Base-by-base conservation (phyloP, 2,329 filamentous ascomycete species). In the Ampelomyces quisqualis region DNA sequence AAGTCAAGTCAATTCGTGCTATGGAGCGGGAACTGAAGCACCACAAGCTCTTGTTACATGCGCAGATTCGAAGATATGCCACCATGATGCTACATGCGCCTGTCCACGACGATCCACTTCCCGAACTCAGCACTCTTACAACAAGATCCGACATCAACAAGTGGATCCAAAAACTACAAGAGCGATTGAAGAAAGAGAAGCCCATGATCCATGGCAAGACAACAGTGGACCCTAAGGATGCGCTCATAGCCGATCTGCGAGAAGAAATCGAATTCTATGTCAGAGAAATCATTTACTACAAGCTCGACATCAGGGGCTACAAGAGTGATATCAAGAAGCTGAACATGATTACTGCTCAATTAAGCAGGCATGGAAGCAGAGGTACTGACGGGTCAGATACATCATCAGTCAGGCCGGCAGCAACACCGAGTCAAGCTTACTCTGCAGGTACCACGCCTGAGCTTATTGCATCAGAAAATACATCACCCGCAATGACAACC, bases 271-370 rank as follows among this genome's bases (percentile, higher is more conserved):
- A 68, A 19, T 68, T 70, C 45, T 72, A 73, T 38, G 60, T 75
- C 22, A 56, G 69, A n/a, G 73, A 76, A 33, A 74, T 74, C 38
- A 69, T 75, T 17, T 64, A 72, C 34, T 75, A 73, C 60, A 76
- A 75, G 51, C 65, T 75, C 20, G 73, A 77, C 37, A 65, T 74
- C 37, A 69, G 66, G 36, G 70, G 70, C 11, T 76, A 74, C 57
- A 73, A 70, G 48, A 62, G 58, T 15, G 64, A 68, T 23, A 65
- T 68, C 39, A 67, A 61, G 40, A 67, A 65, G 34, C 47, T 67
- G 23, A 65, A 65, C 27, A 55, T 47, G 26, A 48, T 60, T 8
- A 58, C 52, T 17, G 38, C 53, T 1, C 54, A 57, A n/a, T 45
- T 59, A 22, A 51, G 55, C 21, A 54, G 36, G 24, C 57, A 53